Percentiles rank a stretch among this genome's conserved stretches.
phyloP scores from a whole-genome alignment of 1,139 yeast species.

The Taiozyma sp. region DNA sequence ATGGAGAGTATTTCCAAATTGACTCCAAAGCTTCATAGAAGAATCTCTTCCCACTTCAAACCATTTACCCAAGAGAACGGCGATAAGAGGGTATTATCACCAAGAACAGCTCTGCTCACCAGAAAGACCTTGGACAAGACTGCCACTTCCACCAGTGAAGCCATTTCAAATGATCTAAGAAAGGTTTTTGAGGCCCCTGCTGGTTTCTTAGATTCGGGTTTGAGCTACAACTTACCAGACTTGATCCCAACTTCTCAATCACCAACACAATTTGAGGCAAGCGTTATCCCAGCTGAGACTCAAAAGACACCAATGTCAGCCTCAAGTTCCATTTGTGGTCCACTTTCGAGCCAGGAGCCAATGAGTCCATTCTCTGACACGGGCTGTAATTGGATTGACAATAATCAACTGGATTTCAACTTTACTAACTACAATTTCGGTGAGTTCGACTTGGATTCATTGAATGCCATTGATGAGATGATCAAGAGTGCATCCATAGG shows the following conservation, averaged over 20 bases:
- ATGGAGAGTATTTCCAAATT: constrained; percentile 33
- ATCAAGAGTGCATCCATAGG: constrained; percentile 10
- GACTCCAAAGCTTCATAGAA: constrained; percentile 28
- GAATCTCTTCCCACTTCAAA: constrained; percentile 19
- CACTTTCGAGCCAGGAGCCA: constrained; percentile 8
- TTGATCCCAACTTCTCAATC: background rate
- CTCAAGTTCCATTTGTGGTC: background rate
- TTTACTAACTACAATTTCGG: constrained; percentile 19
- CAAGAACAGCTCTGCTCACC: background rate
- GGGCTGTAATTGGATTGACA: constrained; percentile 51
- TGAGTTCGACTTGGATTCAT: constrained; percentile 21
- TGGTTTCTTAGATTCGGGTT: constrained; percentile 7
- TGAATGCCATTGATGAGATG: constrained; percentile 22
- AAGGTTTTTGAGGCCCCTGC: constrained; percentile 3
- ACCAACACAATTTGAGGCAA: background rate
- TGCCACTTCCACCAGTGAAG: background rate
- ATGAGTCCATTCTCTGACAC: constrained; percentile 40
- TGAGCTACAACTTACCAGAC: constrained; percentile 8
- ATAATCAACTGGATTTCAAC: constrained; percentile 28
- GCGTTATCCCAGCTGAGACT: background rate
- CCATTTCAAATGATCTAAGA: background rate
- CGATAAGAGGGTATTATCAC: background rate
- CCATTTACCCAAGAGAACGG: constrained; percentile 4
- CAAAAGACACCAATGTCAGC: background rate
- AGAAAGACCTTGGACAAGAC: background rate